Evolutionary conservation across 305 asterid genomes (phyloP).

Genomic region (Rubia peregrina): DNA sequence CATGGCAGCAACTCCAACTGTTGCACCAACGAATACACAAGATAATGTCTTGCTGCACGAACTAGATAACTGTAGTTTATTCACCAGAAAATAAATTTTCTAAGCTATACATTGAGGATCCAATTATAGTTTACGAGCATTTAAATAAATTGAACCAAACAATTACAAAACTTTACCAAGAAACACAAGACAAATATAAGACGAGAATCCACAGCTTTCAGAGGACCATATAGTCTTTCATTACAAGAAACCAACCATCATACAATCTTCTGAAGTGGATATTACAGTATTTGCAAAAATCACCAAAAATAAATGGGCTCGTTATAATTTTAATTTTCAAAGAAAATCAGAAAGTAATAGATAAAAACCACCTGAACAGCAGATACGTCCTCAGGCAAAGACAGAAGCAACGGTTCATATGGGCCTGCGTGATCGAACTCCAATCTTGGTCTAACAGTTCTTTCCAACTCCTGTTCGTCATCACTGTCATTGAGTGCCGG

Average conservation of each 20-base stretch:
- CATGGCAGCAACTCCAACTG: not conserved
- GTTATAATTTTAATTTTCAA: not conserved
- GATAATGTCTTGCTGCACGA: not conserved
- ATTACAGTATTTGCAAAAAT: not conserved
- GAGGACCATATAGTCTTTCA: not conserved
- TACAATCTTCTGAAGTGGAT: not conserved
- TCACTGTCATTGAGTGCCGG: constrained; percentile 22
- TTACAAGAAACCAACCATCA: not conserved
- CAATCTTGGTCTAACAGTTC: constrained; percentile 33
- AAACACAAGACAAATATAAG: too few relatives aligned
- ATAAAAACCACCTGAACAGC: constrained; percentile 45
- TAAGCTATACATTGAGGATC: not conserved
- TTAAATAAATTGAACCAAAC: not conserved
- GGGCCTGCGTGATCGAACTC: constrained; percentile 52
- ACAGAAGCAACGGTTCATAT: constrained; percentile 69
- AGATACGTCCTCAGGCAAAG: constrained; percentile 45
- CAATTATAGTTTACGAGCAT: not conserved
- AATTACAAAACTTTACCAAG: too few relatives aligned
- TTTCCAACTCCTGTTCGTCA: constrained; percentile 20
- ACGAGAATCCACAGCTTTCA: too few relatives aligned
- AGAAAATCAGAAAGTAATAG: constrained; percentile 13
- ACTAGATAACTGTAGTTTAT: not conserved
- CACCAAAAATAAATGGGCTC: not conserved
- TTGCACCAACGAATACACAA: not conserved
- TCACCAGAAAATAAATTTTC: not conserved